Base-by-base conservation (phyloP, 148 eudicot species). In the Suaeda aralocaspica region DNA sequence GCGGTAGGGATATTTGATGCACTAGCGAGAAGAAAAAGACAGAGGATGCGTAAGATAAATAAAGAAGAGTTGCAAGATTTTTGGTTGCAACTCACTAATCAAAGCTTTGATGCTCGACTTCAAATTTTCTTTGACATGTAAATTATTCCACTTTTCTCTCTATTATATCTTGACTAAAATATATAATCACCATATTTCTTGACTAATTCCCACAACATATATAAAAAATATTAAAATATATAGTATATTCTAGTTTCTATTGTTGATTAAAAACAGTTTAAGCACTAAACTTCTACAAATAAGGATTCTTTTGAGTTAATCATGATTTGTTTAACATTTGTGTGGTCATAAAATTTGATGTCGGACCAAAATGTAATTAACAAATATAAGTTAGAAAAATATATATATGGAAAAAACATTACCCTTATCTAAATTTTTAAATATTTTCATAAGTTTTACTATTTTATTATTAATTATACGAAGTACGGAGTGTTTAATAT, bases 81-180 rank as follows among this genome's bases (percentile, higher is more conserved):
- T 78, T 94, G 99, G 99, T 72, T 81, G 66, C 96, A 91, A 74
- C 82, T 94, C 69, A 84, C 99, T 5, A 92, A 94, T 69, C 92
- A 86, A 51, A 94, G 97, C 70, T 91, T 94, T 55, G 99, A 94
- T 62, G 96, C 99, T 71, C 96, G 99, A 44, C 87, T 94, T 55
- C 99, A 94, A 66, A 94, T 94, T 74, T 94, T 94, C 90, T 94
- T 94, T 19, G 99, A 94, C 87, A 94, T 94, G 99, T 93, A 42
- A 67, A 72, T 48, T 64, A 49, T 53, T 44, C 41, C 16, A 36
- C 18, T 53, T 7, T 50, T 33, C 36, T 71, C 30, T 53, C 64
- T n/a, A 29, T 28, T 14, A 1, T 12, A 26, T n/a, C n/a, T n/a
- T n/a, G n/a, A n/a, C n/a, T n/a, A n/a, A n/a, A n/a, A n/a, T n/a